Evolutionary conservation across 2,329 filamentous ascomycete species (phyloP), one percentile per base, ranked within the genome.

Genomic region (Phaeomoniella chlamydospora): DNA sequence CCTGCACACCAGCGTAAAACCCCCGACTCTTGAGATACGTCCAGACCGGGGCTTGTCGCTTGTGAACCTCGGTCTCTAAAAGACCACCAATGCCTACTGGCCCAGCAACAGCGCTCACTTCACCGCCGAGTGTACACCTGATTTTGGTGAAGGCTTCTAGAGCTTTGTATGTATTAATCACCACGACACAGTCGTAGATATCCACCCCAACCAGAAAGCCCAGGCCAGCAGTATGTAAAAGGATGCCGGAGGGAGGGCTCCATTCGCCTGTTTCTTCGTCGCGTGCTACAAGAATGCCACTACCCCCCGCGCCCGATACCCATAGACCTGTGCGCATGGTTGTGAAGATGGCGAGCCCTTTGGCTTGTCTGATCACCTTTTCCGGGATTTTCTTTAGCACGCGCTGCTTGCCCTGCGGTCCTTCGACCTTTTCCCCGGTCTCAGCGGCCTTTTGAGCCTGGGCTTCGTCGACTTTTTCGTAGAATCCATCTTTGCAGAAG

Each of bases 241-340:
- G 72, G 45, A 96, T 86, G 33, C 83, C 87, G 0, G 84, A 92
- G 0, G 88, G 88, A 5, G 86, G 82, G 43, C 84, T 90, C 87
- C 87, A 94, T 44, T 77, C 78, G 4, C 87, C 86, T 45, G 93
- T 86, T 15, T 80, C 78, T 49, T 58, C 56, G 18, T 83, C 81
- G 45, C 84, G 74, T 13, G 79, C 87, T 40, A 94, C 75, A 29
- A 96, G 67, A 29, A 96, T 72, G 35, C 88, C 88, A 39, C 84
- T 88, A 29, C 88, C 88, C 17, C 87, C 87, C 12, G 86, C 87
- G 32, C 88, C 88, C 32, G 83, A 88, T 47, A 93, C 70, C 82
- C 87, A 94, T 18, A 94, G 64, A 10, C 88, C 88, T 11, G 84
- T 88, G 40, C 88, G 78, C 85, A 94, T 93, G 18, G 85, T 93